Evolutionary conservation across 2,329 filamentous ascomycete genomes (phyloP), one percentile per base, ranked within the genome.

Genomic region (Arthroderma sp.): DNA sequence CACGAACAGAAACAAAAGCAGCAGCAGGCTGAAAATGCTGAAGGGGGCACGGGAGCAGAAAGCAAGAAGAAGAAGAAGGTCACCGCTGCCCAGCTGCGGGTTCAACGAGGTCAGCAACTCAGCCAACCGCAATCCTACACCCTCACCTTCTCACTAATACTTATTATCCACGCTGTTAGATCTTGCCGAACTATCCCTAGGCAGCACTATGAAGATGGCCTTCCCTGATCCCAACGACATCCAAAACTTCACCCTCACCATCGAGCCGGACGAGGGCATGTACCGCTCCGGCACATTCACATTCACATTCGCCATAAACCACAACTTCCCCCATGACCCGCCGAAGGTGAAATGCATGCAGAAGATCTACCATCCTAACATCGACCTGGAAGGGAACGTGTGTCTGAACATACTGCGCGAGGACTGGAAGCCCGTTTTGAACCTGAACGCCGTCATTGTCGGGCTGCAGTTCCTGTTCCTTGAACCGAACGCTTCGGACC

Each of bases 281-380:
- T 98, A 98, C 75, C 86, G 88, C 60, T 79, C 79, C 55, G 89
- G 89, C 46, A 72, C 73, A 48, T 98, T 96, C 68, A 79, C 80
- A 48, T 98, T 98, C 65, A 83, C 77, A 52, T 96, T 98, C 66
- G 77, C 78, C 51, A 94, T 98, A 69, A 87, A 85, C 65, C 84
- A 89, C 61, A 91, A 84, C 69, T 98, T 94, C 67, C 91, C 91
- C 0, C 91, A 96, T 68, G 88, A 96, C 63, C 88, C 91, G 50
- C 91, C 91, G 15, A 96, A 96, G 68, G 91, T 98, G 55, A 91
- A 85, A 60, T 96, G 91, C 69, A 83, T 81, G 55, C 85, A 98
- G 68, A 96, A 94, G 73, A 96, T 98, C 57, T 98, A 98, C 69
- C 91, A 98, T 63, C 91, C 91, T 4, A 98, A 98, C 66, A 98